Percentiles rank a stretch among this genome's conserved stretches.
phyloP scores from a whole-genome alignment of 2,329 filamentous ascomycete species.

The Cladosporium sp. region DNA sequence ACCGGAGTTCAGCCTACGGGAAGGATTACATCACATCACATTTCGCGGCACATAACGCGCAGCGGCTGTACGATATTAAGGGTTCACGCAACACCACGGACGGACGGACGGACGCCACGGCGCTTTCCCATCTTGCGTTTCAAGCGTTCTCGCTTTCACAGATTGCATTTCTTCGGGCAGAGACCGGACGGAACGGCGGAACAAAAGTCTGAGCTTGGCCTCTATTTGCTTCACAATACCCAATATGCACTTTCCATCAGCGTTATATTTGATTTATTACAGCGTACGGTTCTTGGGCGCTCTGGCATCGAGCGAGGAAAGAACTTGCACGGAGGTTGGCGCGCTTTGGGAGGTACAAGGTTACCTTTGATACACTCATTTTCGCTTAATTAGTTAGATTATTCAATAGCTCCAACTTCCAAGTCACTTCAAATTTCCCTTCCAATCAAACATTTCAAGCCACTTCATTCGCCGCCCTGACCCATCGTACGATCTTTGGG shows the following conservation, averaged over 20 bases:
- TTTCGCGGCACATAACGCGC: constrained; percentile 14
- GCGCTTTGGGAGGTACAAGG: constrained; percentile 14
- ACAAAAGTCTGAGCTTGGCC: constrained; percentile 4
- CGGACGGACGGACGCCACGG: constrained; percentile 7
- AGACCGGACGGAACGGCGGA: constrained; percentile 1
- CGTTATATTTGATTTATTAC: constrained; percentile 7
- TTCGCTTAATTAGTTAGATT: constrained; percentile 17
- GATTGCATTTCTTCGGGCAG: constrained; percentile 11
- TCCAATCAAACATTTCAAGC: constrained; percentile 10
- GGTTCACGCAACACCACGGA: constrained; percentile 5
- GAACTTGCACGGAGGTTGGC: background rate
- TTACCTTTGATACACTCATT: constrained; percentile 1
- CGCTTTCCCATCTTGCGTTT: background rate
- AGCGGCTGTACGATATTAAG: constrained; percentile 15
- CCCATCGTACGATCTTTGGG: background rate
- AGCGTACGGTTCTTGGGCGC: background rate
- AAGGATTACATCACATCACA: constrained; percentile 8
- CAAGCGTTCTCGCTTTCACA: constrained; percentile 7
- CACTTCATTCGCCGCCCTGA: constrained; percentile 1
- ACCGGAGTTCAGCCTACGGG: constrained; percentile 12
- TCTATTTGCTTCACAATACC: constrained; percentile 7
- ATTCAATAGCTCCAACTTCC: background rate
- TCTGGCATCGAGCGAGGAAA: background rate
- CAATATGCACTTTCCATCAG: constrained; percentile 5
- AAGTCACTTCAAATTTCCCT: background rate